Evolutionary conservation across 129 eudicot species (phyloP), one percentile per base, ranked within the genome.

Genomic region (Rutidosis leptorrhynchoides): DNA sequence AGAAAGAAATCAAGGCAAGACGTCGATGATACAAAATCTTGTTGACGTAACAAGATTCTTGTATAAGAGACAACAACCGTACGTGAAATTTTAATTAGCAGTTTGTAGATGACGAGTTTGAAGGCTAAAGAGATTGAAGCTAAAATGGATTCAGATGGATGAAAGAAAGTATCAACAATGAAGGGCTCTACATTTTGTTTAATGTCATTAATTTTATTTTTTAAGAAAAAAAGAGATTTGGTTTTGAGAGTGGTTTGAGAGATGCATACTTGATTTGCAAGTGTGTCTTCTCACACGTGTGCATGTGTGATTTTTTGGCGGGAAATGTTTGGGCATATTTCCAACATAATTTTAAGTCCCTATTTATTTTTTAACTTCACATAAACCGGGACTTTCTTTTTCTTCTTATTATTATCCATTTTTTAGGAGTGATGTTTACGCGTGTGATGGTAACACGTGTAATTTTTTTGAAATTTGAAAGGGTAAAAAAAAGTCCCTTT

Each of bases 251-350:
- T 84, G 83, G 76, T 77, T 76, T 80, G 87, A 80, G 84, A 64
- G 82, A 70, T 58, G 51, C 88, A 76, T 82, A 63, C 83, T 70
- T 64, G 67, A 46, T 37, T 72, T 43, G 59, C 17, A 43, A 71
- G 75, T 25, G 76, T 73, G 82, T 75, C 63, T 52, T 77, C 64
- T 33, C 74, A 73, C 85, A 78, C 74, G 86, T 80, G 91, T 73
- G 91, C 28, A 64, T 65, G 81, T 71, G 87, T 59, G 48, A 69
- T 66, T 79, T 86, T 80, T 80, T 75, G 81, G 87, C 83, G 89
- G 90, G 95, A 83, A 78, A 74, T 55, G 68, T 73, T 64, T 45
- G 78, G 74, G 74, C 87, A 76, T 77, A 46, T 84, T 63, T 24
- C 60, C 76, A 55, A 68, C 24, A 55, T 78, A 64, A 72, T 75